Evolutionary conservation across 2,329 filamentous ascomycete genomes (phyloP).

Genomic region (Fusarium guadeloupense): DNA sequence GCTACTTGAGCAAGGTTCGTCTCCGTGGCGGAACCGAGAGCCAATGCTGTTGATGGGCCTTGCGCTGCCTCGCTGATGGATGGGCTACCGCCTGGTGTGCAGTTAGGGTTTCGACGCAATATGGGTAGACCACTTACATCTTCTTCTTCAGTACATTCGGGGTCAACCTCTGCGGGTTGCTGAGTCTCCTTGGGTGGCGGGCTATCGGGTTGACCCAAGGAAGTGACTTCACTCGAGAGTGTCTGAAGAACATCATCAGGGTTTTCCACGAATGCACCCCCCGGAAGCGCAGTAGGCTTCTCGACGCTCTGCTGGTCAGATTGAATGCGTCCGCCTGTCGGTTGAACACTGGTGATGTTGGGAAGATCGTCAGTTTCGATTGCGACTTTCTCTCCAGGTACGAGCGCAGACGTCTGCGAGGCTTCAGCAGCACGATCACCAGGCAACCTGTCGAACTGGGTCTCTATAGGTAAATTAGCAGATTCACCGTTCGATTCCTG

Average conservation of each 20-base stretch:
- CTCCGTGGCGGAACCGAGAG: background rate
- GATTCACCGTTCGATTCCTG: background rate
- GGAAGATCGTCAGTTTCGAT: background rate
- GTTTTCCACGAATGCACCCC: conserved; percentile 24
- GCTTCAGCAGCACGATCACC: background rate
- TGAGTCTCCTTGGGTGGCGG: background rate
- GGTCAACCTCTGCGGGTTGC: background rate
- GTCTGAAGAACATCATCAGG: background rate
- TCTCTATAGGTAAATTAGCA: background rate
- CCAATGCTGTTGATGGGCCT: background rate
- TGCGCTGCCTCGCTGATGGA: background rate
- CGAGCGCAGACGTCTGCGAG: background rate
- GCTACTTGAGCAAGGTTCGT: background rate
- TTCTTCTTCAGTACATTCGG: conserved; percentile 14
- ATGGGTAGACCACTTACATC: conserved; percentile 40
- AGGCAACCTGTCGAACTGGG: background rate
- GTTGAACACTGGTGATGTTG: background rate
- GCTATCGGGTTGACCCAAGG: background rate
- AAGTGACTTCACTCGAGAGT: background rate
- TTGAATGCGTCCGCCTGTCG: background rate
- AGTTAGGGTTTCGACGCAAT: conserved; percentile 41
- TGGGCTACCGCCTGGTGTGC: conserved; percentile 35
- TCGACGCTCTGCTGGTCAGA: background rate
- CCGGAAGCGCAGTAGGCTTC: conserved; percentile 3
- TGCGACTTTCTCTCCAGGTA: background rate